Base-by-base conservation (phyloP, 176 grass and related monocot species). In the Hyparrhenia diplandra region DNA sequence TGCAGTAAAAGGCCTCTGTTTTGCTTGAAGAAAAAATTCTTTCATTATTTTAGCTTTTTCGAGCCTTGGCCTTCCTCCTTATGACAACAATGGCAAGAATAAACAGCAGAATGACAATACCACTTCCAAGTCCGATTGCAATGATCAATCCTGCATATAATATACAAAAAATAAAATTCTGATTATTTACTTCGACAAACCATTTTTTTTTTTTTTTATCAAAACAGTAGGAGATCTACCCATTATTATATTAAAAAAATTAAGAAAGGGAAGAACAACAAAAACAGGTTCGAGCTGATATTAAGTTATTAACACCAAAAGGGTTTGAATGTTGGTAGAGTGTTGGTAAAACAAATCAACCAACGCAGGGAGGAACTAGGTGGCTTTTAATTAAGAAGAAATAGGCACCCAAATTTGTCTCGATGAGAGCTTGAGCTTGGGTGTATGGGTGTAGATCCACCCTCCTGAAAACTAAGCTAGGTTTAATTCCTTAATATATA, bases 11-110 rank as follows among this genome's bases (percentile, higher is more conserved):
- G 73, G 3, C 91, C 87, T 21, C 67, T 85, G 40, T 93, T 90
- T 70, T 90, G 80, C 46, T 87, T 83, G 81, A 90, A 93, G 84
- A 84, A n/a, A 84, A 87, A 78, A 76, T 4, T 90, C 81, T 71
- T 61, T 90, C 42, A 70, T 30, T 59, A 45, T 93, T 49, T 29
- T 82, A 46, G 47, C 64, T 67, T 67, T 86, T 82, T 13, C 70
- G 37, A 47, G 62, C 49, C 82, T 76, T 87, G 64, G 81, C 24
- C 17, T 67, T 85, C 45, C 80, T 86, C 13, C 29, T 69, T 16
- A 62, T 76, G 67, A 87, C 76, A 31, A 78, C 45, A 14, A 67
- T 37, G 7, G 69, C 70, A 29, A 84, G 64, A 36, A 83, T 46
- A 64, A 92, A 69, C 16, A 88, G 76, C 34, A 87, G 37, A 36